Evolutionary conservation across 257 asterid species (phyloP).

Genomic region (Pogostemon cablin): DNA sequence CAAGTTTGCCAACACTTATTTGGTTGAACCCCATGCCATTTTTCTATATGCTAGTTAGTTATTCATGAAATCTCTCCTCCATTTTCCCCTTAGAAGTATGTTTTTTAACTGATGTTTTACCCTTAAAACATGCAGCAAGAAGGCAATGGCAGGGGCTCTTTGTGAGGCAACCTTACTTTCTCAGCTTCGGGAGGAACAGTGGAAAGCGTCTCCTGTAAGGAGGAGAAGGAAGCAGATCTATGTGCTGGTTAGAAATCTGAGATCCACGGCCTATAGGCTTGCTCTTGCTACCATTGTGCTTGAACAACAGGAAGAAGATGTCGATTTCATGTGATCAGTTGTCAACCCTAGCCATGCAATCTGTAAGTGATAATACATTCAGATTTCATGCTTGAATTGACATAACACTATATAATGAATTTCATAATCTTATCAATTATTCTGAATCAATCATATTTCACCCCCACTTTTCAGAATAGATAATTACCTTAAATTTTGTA

Average conservation of each 20-base stretch:
- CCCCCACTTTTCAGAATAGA: too few species aligned
- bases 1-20: constrained; percentile 30
- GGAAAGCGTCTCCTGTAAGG: constrained; percentile 50
- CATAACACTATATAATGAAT: too few species aligned
- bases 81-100: neutral
- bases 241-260: constrained; percentile 84
- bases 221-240: constrained; percentile 78
- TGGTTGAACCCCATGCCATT: constrained; percentile 4
- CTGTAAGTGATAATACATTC: too few species aligned
- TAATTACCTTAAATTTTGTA: too few species aligned
- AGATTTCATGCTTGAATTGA: too few species aligned
- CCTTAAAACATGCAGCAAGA: constrained; percentile 62
- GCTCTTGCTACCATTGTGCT: constrained; percentile 81
- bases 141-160: constrained; percentile 61
- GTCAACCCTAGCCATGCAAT: constrained; percentile 2
- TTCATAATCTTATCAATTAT: too few species aligned
- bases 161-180: constrained; percentile 78
- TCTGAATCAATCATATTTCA: too few species aligned
- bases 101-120: constrained; percentile 16
- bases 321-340: constrained; percentile 50
- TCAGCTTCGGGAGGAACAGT: constrained; percentile 68
- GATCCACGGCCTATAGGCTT: constrained; percentile 86
- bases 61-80: neutral
- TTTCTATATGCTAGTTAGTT: neutral
- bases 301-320: constrained; percentile 77